Evolutionary conservation across 495 filamentous ascomycete genomes (phyloP).

Genomic region (Annulohypoxylon maeteangense): DNA sequence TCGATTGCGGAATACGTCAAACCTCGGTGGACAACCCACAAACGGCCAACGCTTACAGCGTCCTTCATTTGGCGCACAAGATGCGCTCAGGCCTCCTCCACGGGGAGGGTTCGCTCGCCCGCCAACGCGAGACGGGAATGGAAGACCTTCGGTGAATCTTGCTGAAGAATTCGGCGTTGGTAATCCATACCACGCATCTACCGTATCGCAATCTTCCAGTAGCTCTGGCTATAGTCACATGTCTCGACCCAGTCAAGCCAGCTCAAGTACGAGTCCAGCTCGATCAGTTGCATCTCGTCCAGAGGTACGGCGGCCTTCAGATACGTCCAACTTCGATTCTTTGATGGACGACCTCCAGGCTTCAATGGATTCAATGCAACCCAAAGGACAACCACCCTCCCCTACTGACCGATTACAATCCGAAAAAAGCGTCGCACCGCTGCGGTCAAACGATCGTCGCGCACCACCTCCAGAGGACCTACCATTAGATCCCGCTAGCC

Average conservation of each 20-base stretch:
- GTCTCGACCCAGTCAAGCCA: slow-evolving; percentile 69
- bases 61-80: slow-evolving; percentile 58
- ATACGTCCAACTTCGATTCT: slow-evolving; percentile 55
- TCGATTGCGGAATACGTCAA: slow-evolving; percentile 49
- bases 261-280: slow-evolving; percentile 75
- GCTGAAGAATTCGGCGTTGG: slow-evolving; percentile 62
- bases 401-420: slow-evolving; percentile 44
- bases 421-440: slow-evolving; percentile 30
- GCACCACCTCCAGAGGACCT: slow-evolving; percentile 47
- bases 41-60: slow-evolving; percentile 39
- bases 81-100: slow-evolving; percentile 60
- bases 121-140: slow-evolving; percentile 40
- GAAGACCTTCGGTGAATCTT: slow-evolving; percentile 54
- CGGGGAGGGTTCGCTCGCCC: slow-evolving; percentile 59
- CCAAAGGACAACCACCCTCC: slow-evolving; percentile 36
- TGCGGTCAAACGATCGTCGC: slow-evolving; percentile 43
- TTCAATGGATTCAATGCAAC: slow-evolving; percentile 55
- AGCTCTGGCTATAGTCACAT: slow-evolving; percentile 69
- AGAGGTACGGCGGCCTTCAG: slow-evolving; percentile 50
- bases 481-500: slow-evolving; percentile 48
- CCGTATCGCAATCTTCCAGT: slow-evolving; percentile 75
- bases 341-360: slow-evolving; percentile 65
- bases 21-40: not conserved
- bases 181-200: slow-evolving; percentile 70
- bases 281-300: slow-evolving; percentile 54